phyloP scores from a whole-genome alignment of 1,139 yeast species.

The Lipomyces yarrowii region DNA sequence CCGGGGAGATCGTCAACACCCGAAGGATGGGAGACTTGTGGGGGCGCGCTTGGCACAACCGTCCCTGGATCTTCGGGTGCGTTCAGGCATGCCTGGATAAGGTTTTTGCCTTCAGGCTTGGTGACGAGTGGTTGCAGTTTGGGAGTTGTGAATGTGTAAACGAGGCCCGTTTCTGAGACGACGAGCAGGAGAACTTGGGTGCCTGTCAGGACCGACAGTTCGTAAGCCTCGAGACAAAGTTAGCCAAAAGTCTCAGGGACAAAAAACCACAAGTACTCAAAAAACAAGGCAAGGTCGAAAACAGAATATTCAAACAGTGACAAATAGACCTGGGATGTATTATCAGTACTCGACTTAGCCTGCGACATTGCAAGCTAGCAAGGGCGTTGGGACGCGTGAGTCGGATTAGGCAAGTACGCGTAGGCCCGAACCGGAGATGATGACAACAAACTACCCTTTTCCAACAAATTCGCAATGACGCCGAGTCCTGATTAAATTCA shows the following conservation, averaged over 20 bases:
- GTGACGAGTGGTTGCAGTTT: constrained; percentile 96
- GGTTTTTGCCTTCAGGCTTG: constrained; percentile 93
- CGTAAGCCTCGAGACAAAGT: constrained; percentile 62
- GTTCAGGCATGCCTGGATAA: constrained; percentile 94
- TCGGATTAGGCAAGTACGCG: constrained; percentile 24
- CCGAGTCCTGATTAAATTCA: not conserved
- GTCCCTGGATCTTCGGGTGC: constrained; percentile 64
- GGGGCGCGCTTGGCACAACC: constrained; percentile 22
- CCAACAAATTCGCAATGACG: not conserved
- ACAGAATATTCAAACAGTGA: not conserved
- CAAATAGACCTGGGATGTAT: not conserved
- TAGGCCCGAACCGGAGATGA: constrained; percentile 11
- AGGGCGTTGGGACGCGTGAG: constrained; percentile 15
- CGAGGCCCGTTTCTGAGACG: constrained; percentile 95
- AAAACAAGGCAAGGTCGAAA: constrained; percentile 1
- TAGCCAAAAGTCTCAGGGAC: not conserved
- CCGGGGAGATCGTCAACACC: constrained; percentile 29
- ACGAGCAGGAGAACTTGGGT: constrained; percentile 93
- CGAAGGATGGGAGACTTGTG: constrained; percentile 29
- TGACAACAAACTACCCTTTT: constrained; percentile 6
- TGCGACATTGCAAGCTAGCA: not conserved
- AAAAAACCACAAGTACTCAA: not conserved
- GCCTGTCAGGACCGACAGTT: constrained; percentile 91
- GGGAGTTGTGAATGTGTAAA: constrained; percentile 98
- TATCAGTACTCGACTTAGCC: not conserved